These are phyloP conservation scores for Mimosa pudica DNA, from an alignment of 306 rosid species.

Conservation along the genomic window DNA sequence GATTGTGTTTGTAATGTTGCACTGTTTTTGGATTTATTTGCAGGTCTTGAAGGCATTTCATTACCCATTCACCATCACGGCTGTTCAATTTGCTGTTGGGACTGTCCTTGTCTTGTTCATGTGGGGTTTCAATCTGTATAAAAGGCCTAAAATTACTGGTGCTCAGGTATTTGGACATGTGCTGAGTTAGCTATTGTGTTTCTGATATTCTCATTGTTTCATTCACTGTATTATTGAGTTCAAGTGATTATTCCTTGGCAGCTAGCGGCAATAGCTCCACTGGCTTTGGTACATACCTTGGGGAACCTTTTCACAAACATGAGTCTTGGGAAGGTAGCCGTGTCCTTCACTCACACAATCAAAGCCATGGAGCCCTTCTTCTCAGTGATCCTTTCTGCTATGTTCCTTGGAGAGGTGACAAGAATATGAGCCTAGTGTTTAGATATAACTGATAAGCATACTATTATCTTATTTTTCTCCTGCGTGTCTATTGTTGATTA, in stretches of 20 bases:
- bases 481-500: background rate
- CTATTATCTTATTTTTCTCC: constrained; percentile 11
- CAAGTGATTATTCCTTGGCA: constrained; percentile 36
- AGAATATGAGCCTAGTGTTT: background rate
- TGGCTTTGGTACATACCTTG: constrained; percentile 81
- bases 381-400: constrained; percentile 85
- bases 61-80: constrained; percentile 70
- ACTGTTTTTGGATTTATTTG: constrained; percentile 19
- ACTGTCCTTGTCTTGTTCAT: constrained; percentile 62
- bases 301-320: constrained; percentile 91
- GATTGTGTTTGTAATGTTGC: background rate
- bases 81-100: constrained; percentile 73
- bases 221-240: constrained; percentile 23
- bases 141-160: constrained; percentile 66
- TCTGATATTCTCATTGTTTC: constrained; percentile 13
- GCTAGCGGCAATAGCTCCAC: constrained; percentile 80
- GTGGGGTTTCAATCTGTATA: constrained; percentile 85
- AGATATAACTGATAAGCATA: background rate
- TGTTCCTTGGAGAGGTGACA: constrained; percentile 90
- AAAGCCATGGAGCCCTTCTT: constrained; percentile 96
- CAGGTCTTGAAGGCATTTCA: constrained; percentile 87
- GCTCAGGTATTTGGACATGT: constrained; percentile 59
- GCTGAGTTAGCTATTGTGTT: background rate
- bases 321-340: constrained; percentile 98
- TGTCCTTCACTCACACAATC: constrained; percentile 94